Conservation (phyloP, 176 grass and related monocot species). For the Pontederia crassipes region DNA sequence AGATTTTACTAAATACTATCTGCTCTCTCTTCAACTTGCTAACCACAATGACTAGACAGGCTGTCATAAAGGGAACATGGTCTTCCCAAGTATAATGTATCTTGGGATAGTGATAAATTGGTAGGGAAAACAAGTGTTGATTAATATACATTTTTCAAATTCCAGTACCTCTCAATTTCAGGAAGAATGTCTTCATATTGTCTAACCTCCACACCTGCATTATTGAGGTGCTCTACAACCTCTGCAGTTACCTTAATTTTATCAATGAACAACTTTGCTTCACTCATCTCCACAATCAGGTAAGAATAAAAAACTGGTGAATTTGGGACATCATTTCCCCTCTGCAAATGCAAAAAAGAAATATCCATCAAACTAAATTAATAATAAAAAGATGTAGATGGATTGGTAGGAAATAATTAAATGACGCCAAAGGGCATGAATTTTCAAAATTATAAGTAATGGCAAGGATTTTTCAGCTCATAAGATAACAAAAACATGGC, state of each 20-base stretch:
- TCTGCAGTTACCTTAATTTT: constrained; percentile 55
- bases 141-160: constrained; percentile 8
- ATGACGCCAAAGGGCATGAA: no score
- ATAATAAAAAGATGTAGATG: neutral
- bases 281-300: constrained; percentile 50
- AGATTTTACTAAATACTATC: no score
- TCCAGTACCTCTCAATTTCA: constrained; percentile 67
- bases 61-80: no score
- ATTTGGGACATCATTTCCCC: constrained; percentile 83
- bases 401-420: no score
- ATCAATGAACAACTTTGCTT: constrained; percentile 79
- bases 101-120: neutral
- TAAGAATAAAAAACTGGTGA: constrained; percentile 97
- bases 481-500: no score
- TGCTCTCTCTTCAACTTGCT: no score
- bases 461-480: no score
- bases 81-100: neutral
- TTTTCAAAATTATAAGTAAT: no score
- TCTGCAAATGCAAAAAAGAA: constrained; percentile 46
- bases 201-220: constrained; percentile 67
- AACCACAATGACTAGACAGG: no score
- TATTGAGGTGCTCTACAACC: constrained; percentile 45
- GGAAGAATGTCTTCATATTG: constrained; percentile 66
- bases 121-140: neutral
- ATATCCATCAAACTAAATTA: constrained; percentile 22